A percentile compares a stretch with the other conserved stretches of the same genome.
These are phyloP conservation scores for Pseudogymnoascus sp. DNA, from an alignment of 2,329 filamentous ascomycete genomes.

Conservation along the genomic window DNA sequence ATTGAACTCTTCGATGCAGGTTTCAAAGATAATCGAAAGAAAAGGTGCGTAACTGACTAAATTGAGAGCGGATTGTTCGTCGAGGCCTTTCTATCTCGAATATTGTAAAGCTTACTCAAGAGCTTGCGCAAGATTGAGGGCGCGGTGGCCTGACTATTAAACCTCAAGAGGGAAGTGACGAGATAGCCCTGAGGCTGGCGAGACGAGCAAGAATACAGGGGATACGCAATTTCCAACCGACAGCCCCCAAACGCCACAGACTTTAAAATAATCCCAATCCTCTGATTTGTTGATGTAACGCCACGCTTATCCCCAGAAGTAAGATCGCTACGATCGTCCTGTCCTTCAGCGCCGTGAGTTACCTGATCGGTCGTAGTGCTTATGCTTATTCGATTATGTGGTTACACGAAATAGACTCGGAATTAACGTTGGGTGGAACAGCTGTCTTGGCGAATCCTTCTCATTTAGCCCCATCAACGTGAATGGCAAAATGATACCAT, in stretches of 20 bases:
- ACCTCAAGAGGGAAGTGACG: constrained; percentile 7
- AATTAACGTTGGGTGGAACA: constrained; percentile 1
- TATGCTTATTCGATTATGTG: not conserved
- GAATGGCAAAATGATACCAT: not conserved
- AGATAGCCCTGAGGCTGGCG: not conserved
- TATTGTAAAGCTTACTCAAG: not conserved
- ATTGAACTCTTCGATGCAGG: not conserved
- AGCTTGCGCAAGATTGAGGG: not conserved
- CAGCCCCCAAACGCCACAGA: not conserved
- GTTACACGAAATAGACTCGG: not conserved
- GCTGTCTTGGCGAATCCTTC: not conserved
- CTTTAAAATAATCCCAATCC: not conserved
- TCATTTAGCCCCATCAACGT: not conserved
- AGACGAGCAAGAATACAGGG: not conserved
- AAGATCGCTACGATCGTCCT: not conserved
- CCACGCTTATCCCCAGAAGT: not conserved
- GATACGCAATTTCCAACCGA: not conserved
- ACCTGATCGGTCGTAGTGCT: constrained; percentile 3
- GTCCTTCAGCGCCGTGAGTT: not conserved
- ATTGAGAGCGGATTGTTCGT: not conserved
- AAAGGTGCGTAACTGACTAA: not conserved
- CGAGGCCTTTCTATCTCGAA: not conserved
- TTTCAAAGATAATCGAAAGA: not conserved
- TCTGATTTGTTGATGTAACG: constrained; percentile 1
- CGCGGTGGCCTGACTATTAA: not conserved